A percentile compares a stretch with the other conserved stretches of the same genome.
These are phyloP conservation scores for Coniochaeta sp. DNA, from an alignment of 2,329 filamentous ascomycete species.

Conservation along the genomic window DNA sequence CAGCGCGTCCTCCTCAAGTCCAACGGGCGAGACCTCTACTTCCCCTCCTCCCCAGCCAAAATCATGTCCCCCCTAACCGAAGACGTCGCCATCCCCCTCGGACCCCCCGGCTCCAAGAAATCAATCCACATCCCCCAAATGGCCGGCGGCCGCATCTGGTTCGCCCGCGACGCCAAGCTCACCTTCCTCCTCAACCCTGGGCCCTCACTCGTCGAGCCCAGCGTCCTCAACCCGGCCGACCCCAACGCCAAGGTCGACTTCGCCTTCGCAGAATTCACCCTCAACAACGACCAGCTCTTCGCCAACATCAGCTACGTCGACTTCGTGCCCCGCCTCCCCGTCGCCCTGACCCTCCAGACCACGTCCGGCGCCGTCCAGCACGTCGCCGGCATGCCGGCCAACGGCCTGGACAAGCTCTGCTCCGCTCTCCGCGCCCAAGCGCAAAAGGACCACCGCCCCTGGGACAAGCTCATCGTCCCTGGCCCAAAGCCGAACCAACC, in stretches of 20 bases:
- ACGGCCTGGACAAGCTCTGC: slow-evolving; percentile 51
- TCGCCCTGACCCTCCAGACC: slow-evolving; percentile 42
- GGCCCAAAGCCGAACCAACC: slow-evolving; percentile 9
- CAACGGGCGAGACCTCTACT: slow-evolving; percentile 46
- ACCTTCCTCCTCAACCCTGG: slow-evolving; percentile 60
- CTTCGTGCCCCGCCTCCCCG: slow-evolving; percentile 50
- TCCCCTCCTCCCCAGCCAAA: slow-evolving; percentile 43
- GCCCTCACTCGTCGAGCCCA: slow-evolving; percentile 59
- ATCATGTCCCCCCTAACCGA: slow-evolving; percentile 41
- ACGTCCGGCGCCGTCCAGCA: slow-evolving; percentile 34
- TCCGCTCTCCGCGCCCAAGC: slow-evolving; percentile 48
- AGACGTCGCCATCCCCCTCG: slow-evolving; percentile 54
- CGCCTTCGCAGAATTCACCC: slow-evolving; percentile 56
- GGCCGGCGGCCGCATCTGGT: slow-evolving; percentile 58
- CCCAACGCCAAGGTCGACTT: slow-evolving; percentile 46
- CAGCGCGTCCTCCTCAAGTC: slow-evolving; percentile 29
- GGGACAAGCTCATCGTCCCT: slow-evolving; percentile 49
- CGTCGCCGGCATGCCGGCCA: slow-evolving; percentile 49
- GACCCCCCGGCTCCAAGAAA: slow-evolving; percentile 44
- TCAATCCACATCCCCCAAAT: slow-evolving; percentile 55
- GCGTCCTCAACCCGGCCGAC: slow-evolving; percentile 55
- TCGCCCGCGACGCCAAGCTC: slow-evolving; percentile 45
- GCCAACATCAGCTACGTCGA: slow-evolving; percentile 63
- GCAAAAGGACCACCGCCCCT: slow-evolving; percentile 46
- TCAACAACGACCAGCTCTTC: slow-evolving; percentile 48